phyloP scores from a whole-genome alignment of 78 protist genomes.

The Dictyostelium intermedium region DNA sequence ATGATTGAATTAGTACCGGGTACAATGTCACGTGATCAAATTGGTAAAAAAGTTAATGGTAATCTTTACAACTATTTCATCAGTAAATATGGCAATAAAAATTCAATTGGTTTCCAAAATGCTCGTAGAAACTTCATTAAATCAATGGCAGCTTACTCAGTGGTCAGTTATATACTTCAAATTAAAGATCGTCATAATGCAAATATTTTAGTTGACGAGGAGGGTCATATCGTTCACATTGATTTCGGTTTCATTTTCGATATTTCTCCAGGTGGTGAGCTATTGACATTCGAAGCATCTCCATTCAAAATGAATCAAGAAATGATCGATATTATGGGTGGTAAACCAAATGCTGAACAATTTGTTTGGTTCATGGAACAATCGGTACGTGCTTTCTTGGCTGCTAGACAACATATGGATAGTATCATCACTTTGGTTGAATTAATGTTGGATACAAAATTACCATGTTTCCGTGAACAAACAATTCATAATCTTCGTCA shows the following conservation, averaged over 20 bases:
- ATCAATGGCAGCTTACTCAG: conserved; percentile 94
- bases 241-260: conserved; percentile 95
- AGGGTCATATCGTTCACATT: conserved; percentile 94
- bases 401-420: conserved; percentile 87
- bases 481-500: conserved; percentile 78
- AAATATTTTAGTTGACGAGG: conserved; percentile 89
- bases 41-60: conserved; percentile 88
- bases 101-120: conserved; percentile 74
- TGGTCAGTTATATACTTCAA: conserved; percentile 88
- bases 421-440: conserved; percentile 82
- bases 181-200: conserved; percentile 96
- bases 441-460: conserved; percentile 87
- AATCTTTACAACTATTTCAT: conserved; percentile 87
- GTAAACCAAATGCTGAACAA: conserved; percentile 86
- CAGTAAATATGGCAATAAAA: conserved; percentile 84
- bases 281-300: conserved; percentile 88
- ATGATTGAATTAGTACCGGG: conserved; percentile 93
- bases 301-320: conserved; percentile 95
- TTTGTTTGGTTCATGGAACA: conserved; percentile 87
- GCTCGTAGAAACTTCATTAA: conserved; percentile 90
- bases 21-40: conserved; percentile 92
- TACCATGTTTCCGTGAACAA: conserved; percentile 88
- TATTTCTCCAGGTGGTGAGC: conserved; percentile 92
- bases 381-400: conserved; percentile 83
- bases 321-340: conserved; percentile 93